phyloP scores from a whole-genome alignment of 2,329 filamentous ascomycete genomes.

The Aspergillus intermedius region DNA sequence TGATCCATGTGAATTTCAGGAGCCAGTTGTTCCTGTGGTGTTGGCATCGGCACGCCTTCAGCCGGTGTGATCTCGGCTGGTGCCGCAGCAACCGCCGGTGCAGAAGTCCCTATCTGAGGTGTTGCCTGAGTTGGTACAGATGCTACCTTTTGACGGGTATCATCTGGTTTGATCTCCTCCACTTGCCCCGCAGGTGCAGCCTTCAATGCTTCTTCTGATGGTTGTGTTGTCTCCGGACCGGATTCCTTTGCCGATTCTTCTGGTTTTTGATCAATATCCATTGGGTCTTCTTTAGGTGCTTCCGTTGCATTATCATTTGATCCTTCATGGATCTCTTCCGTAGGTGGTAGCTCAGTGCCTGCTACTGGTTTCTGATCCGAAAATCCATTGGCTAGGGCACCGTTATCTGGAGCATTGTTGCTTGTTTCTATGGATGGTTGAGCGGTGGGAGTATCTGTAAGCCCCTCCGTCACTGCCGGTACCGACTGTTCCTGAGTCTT shows the following conservation, averaged over 20 bases:
- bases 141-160: slow-evolving; percentile 1
- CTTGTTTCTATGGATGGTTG: slow-evolving; percentile 2
- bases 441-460: background rate
- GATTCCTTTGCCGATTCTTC: background rate
- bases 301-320: background rate
- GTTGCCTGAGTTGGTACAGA: slow-evolving; percentile 3
- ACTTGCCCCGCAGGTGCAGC: background rate
- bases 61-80: slow-evolving; percentile 1
- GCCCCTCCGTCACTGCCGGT: background rate
- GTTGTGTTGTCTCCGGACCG: background rate
- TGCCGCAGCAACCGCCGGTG: background rate
- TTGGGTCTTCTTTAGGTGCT: background rate
- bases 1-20: slow-evolving; percentile 15
- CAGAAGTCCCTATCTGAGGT: slow-evolving; percentile 2
- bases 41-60: background rate
- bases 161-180: slow-evolving; percentile 5
- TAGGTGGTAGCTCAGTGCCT: background rate
- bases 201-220: background rate
- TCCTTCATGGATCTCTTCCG: background rate
- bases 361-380: background rate
- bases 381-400: background rate
- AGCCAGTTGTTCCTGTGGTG: slow-evolving; percentile 5
- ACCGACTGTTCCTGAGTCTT: background rate
- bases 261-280: background rate
- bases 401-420: slow-evolving; percentile 1